Evolutionary conservation across 2,329 filamentous ascomycete genomes (phyloP).

Genomic region (Coleophoma eucalyptorum): DNA sequence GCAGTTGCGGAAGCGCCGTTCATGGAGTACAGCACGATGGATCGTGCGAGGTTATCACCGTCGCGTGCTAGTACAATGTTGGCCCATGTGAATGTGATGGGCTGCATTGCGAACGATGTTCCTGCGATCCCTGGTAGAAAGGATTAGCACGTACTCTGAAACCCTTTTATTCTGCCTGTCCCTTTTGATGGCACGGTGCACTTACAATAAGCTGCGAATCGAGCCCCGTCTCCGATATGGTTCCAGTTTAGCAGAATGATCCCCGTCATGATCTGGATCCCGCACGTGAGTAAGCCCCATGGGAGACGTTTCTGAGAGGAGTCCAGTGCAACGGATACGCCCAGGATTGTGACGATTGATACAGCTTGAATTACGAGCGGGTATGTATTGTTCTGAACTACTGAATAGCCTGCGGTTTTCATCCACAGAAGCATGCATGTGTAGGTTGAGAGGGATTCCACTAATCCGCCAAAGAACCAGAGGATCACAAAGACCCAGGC

Average conservation of each 20-base stretch:
- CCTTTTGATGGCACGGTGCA: neutral
- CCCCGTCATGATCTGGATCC: slow-evolving; percentile 42
- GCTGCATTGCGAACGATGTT: slow-evolving; percentile 64
- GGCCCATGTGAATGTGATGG: slow-evolving; percentile 57
- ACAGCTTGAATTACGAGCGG: slow-evolving; percentile 44
- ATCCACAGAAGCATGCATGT: slow-evolving; percentile 45
- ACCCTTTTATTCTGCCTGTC: neutral
- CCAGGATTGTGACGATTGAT: slow-evolving; percentile 47
- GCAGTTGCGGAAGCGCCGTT: slow-evolving; percentile 33
- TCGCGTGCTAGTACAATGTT: slow-evolving; percentile 31
- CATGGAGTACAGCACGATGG: slow-evolving; percentile 36
- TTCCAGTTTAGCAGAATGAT: slow-evolving; percentile 46
- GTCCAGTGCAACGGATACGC: slow-evolving; percentile 44
- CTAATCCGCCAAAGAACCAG: slow-evolving; percentile 58
- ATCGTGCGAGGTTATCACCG: slow-evolving; percentile 36
- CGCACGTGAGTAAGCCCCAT: slow-evolving; percentile 61
- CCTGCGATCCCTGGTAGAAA: slow-evolving; percentile 46
- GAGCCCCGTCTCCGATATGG: slow-evolving; percentile 45
- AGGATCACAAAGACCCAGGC: slow-evolving; percentile 61
- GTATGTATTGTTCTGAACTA: slow-evolving; percentile 43
- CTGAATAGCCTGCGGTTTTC: slow-evolving; percentile 33
- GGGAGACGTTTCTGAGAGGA: slow-evolving; percentile 62
- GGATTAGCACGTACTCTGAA: too few relatives aligned
- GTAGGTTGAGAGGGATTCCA: slow-evolving; percentile 56
- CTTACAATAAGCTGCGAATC: slow-evolving; percentile 63